These are phyloP conservation scores for Earliella scabrosa DNA, from an alignment of 1,284 basidiomycete genomes.

Conservation along the genomic window DNA sequence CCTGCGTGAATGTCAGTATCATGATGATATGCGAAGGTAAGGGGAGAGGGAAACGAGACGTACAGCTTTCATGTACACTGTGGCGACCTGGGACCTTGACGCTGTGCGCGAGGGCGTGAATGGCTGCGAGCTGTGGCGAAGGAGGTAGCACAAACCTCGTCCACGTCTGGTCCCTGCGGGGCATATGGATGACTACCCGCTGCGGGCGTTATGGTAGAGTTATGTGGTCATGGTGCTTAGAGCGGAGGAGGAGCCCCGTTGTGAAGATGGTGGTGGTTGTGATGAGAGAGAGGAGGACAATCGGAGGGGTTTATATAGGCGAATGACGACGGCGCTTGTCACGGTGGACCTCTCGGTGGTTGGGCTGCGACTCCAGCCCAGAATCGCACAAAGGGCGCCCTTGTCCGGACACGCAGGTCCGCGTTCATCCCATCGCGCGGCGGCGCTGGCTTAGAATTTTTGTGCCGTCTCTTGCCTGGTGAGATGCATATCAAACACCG, in stretches of 20 bases:
- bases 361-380: background rate
- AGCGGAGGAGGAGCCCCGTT: too few relatives aligned
- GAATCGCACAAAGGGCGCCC: background rate
- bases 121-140: background rate
- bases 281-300: background rate
- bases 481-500: background rate
- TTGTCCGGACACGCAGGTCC: background rate
- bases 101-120: background rate
- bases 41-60: background rate
- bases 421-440: background rate
- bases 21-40: background rate
- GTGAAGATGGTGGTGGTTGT: background rate
- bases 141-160: background rate
- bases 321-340: background rate
- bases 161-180: background rate
- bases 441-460: background rate
- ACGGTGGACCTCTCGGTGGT: too few relatives aligned
- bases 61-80: background rate
- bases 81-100: background rate
- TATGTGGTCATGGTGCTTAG: background rate
- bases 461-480: background rate
- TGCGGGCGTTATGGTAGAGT: background rate
- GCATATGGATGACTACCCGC: background rate
- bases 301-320: background rate
- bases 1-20: background rate